These are phyloP conservation scores for Funneliformis geosporum DNA, from an alignment of 192 early-diverging fungal species.

Conservation along the genomic window DNA sequence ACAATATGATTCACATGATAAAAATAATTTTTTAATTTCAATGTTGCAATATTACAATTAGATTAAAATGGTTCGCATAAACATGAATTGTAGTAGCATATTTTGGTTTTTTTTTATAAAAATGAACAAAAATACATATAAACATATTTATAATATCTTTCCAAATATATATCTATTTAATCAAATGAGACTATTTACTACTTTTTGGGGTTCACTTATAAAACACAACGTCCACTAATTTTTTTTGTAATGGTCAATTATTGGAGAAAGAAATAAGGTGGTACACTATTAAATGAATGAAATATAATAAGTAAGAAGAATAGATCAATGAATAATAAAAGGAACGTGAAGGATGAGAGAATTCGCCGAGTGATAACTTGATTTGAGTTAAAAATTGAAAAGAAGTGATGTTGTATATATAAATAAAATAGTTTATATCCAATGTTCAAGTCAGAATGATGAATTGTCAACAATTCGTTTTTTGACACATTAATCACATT, in stretches of 20 bases:
- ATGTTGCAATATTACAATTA: background rate
- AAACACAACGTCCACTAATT: no score
- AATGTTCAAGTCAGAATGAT: background rate
- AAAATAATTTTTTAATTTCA: no score
- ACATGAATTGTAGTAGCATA: background rate
- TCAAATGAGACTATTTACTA: background rate
- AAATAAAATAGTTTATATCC: background rate
- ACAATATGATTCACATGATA: no score
- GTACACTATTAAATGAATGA: background rate
- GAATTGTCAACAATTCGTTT: background rate
- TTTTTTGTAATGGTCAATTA: background rate
- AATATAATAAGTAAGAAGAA: background rate
- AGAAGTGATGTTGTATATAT: background rate
- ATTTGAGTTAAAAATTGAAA: background rate
- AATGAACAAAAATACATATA: constrained; percentile 1
- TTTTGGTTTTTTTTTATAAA: background rate
- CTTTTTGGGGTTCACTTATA: background rate
- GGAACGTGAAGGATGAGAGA: background rate
- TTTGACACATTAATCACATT: background rate
- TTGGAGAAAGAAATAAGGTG: background rate
- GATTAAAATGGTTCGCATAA: background rate
- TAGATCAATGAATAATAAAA: background rate
- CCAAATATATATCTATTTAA: background rate
- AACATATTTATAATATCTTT: background rate
- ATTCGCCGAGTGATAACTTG: background rate